These are phyloP conservation scores for Abrus precatorius DNA, from an alignment of 306 rosid genomes.

Conservation along the genomic window DNA sequence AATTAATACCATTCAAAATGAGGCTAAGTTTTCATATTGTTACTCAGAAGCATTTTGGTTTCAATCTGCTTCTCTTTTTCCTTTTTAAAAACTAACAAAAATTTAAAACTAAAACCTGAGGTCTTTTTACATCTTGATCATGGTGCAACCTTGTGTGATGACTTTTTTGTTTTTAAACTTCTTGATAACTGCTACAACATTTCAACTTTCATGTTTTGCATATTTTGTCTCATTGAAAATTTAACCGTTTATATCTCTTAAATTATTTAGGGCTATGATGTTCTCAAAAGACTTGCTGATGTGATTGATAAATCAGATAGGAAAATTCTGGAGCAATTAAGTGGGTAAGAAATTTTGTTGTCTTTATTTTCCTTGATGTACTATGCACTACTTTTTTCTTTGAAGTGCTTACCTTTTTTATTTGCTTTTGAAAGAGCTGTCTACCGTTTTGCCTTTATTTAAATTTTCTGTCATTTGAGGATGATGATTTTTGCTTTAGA, in stretches of 20 bases:
- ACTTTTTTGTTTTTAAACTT: conserved; percentile 28
- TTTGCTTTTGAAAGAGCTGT: conserved; percentile 9
- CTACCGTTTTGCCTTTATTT: conserved; percentile 12
- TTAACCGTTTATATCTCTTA: conserved; percentile 41
- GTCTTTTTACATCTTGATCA: conserved; percentile 36
- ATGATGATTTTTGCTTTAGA: conserved; percentile 29
- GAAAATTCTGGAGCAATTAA: conserved; percentile 74
- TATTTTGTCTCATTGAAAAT: conserved; percentile 33
- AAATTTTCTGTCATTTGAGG: conserved; percentile 27
- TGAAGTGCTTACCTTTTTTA: conserved; percentile 21
- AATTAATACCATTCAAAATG: background rate
- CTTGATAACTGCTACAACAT: conserved; percentile 20
- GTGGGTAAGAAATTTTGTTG: conserved; percentile 70
- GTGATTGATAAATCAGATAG: conserved; percentile 68
- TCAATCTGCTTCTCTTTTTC: background rate
- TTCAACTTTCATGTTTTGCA: conserved; percentile 42
- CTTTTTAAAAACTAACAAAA: background rate
- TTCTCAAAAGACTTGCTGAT: conserved; percentile 87
- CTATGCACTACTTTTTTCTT: background rate
- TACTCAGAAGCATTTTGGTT: conserved; percentile 27
- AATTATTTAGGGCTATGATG: conserved; percentile 74
- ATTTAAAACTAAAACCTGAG: background rate
- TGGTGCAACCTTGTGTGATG: conserved; percentile 17
- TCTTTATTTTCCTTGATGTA: conserved; percentile 6
- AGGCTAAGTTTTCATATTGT: conserved; percentile 15